Evolutionary conservation across 2,329 filamentous ascomycete species (phyloP).

Genomic region (Ramularia endophylla): DNA sequence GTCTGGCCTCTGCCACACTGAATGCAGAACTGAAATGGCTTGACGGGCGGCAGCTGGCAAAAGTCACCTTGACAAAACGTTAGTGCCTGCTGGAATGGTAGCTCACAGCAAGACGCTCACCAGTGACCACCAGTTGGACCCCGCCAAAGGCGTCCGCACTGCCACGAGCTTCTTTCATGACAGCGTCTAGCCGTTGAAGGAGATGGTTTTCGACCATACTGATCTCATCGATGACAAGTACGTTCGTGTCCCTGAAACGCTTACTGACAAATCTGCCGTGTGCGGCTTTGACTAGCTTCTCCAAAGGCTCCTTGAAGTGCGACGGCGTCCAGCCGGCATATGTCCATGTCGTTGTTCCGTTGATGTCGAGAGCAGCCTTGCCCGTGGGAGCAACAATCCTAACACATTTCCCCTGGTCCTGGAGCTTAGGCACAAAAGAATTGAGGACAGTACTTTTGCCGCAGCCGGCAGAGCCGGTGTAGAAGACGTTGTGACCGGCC

Average conservation of each 20-base stretch:
- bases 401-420: constrained; percentile 35
- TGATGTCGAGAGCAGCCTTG: constrained; percentile 51
- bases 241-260: constrained; percentile 42
- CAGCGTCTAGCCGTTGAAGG: constrained; percentile 47
- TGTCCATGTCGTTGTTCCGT: constrained; percentile 51
- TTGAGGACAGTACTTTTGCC: constrained; percentile 54
- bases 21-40: constrained; percentile 50
- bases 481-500: constrained; percentile 54
- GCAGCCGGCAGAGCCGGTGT: constrained; percentile 57
- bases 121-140: constrained; percentile 35
- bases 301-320: constrained; percentile 38
- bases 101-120: background rate
- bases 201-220: constrained; percentile 57
- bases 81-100: constrained; percentile 31
- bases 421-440: constrained; percentile 40
- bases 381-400: constrained; percentile 56
- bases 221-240: constrained; percentile 61
- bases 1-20: constrained; percentile 36
- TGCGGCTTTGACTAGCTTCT: constrained; percentile 22
- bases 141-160: constrained; percentile 37
- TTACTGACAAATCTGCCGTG: constrained; percentile 31
- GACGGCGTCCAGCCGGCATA: constrained; percentile 53
- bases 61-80: constrained; percentile 47
- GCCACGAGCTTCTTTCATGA: constrained; percentile 39
- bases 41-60: constrained; percentile 55